Percentiles rank a stretch among this genome's conserved stretches.
Evolutionary conservation across 306 rosid genomes (phyloP).

Genomic region (Canavalia gladiata): DNA sequence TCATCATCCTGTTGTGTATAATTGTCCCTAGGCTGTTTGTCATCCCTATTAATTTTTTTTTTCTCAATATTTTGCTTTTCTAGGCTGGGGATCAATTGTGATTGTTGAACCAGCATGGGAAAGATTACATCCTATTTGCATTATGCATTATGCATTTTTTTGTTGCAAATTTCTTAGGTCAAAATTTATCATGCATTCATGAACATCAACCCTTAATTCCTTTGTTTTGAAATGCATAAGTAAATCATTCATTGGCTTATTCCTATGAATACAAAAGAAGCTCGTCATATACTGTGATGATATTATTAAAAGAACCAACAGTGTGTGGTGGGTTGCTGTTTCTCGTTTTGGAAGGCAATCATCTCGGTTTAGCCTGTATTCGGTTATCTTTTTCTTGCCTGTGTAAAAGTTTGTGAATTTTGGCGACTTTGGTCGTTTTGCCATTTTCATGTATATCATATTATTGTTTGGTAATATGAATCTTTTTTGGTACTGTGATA

Average conservation of each 20-base stretch:
- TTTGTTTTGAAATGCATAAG: constrained; percentile 54
- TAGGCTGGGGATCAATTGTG: constrained; percentile 45
- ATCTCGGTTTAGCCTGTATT: constrained; percentile 46
- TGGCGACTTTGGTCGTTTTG: constrained; percentile 37
- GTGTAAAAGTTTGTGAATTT: constrained; percentile 47
- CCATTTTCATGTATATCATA: constrained; percentile 40
- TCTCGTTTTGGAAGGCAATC: constrained; percentile 44
- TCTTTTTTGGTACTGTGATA: constrained; percentile 13
- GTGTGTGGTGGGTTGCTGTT: constrained; percentile 51
- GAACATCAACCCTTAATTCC: constrained; percentile 50
- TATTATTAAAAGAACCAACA: constrained; percentile 44
- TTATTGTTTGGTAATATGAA: constrained; percentile 42
- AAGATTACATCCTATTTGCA: constrained; percentile 56
- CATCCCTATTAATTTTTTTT: constrained; percentile 46
- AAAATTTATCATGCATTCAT: constrained; percentile 66
- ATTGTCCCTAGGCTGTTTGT: constrained; percentile 43
- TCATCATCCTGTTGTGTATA: constrained; percentile 32
- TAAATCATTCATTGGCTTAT: constrained; percentile 53
- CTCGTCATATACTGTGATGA: constrained; percentile 52
- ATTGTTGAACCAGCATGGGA: constrained; percentile 52
- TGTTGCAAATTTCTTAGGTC: constrained; percentile 50
- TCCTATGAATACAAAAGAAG: constrained; percentile 48
- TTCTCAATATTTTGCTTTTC: constrained; percentile 45
- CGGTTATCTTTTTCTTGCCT: constrained; percentile 42
- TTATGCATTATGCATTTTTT: constrained; percentile 54